Conservation (phyloP, 495 filamentous ascomycete species). For the Podospora conica region DNA sequence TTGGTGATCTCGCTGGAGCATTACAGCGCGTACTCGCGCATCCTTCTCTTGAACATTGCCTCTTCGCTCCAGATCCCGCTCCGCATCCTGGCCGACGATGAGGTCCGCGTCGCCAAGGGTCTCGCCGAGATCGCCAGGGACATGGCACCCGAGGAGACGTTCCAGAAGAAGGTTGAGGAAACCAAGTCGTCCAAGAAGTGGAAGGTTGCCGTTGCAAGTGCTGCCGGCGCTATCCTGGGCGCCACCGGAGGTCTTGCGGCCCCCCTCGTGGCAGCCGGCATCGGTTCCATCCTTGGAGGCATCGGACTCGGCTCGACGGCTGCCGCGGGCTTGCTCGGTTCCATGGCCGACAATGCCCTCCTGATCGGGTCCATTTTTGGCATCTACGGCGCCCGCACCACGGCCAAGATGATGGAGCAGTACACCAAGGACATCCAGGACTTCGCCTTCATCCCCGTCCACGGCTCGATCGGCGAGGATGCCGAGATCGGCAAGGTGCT, state of each 20-base stretch:
- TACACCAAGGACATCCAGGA: constrained; percentile 84
- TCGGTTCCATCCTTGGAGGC: constrained; percentile 77
- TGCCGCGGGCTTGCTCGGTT: constrained; percentile 72
- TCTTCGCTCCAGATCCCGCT: constrained; percentile 62
- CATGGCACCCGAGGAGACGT: constrained; percentile 61
- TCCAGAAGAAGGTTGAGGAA: constrained; percentile 61
- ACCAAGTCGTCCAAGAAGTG: constrained; percentile 59
- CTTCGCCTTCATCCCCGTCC: constrained; percentile 79
- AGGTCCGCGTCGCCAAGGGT: constrained; percentile 66
- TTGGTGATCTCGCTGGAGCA: constrained; percentile 74
- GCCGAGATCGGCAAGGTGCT: constrained; percentile 38
- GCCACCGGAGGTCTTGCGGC: constrained; percentile 73
- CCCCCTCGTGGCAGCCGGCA: constrained; percentile 71
- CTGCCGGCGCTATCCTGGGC: constrained; percentile 64
- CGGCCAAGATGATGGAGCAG: constrained; percentile 77
- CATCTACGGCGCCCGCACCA: constrained; percentile 80
- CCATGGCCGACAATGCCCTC: constrained; percentile 67
- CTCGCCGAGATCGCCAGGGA: constrained; percentile 67
- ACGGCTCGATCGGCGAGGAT: constrained; percentile 29
- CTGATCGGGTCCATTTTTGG: constrained; percentile 82
- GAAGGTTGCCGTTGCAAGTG: constrained; percentile 58
- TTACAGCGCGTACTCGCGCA: constrained; percentile 69
- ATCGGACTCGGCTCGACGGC: constrained; percentile 62
- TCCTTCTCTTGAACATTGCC: constrained; percentile 63
- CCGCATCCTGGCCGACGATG: constrained; percentile 60